Conservation (phyloP, 176 grass and related monocot species). For the Cocos nucifera region DNA sequence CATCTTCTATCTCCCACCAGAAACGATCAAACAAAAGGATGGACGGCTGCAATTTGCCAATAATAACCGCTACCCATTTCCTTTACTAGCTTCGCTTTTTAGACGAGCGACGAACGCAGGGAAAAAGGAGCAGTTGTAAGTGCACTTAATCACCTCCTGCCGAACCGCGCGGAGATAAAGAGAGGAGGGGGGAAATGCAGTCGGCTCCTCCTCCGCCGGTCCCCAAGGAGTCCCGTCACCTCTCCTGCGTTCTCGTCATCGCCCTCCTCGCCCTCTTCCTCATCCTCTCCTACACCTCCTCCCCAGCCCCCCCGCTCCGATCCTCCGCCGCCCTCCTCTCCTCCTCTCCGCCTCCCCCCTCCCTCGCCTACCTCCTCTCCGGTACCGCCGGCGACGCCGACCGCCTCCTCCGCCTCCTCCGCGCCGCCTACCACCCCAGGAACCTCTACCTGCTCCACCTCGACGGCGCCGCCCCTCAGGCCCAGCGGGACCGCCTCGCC, state of each 20-base stretch:
- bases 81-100: no score
- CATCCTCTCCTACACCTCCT: constrained; percentile 24
- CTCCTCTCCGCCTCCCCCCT: constrained; percentile 36
- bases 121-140: no score
- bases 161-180: no score
- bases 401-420: constrained; percentile 74
- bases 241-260: constrained; percentile 60
- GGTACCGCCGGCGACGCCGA: constrained; percentile 60
- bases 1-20: no score
- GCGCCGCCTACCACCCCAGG: constrained; percentile 65
- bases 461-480: constrained; percentile 49
- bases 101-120: no score
- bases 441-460: constrained; percentile 89
- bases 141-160: no score
- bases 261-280: constrained; percentile 54
- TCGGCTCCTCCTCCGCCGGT: constrained; percentile 15
- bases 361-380: constrained; percentile 69
- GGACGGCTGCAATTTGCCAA: no score
- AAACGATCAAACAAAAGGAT: no score
- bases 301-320: constrained; percentile 16
- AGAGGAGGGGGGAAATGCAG: no score
- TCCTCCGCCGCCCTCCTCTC: constrained; percentile 9
- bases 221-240: constrained; percentile 66
- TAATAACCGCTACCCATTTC: no score
- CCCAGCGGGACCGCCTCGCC: constrained; percentile 45